phyloP scores from a whole-genome alignment of 2,329 filamentous ascomycete genomes.

The Scleromitrula shiraiana region DNA sequence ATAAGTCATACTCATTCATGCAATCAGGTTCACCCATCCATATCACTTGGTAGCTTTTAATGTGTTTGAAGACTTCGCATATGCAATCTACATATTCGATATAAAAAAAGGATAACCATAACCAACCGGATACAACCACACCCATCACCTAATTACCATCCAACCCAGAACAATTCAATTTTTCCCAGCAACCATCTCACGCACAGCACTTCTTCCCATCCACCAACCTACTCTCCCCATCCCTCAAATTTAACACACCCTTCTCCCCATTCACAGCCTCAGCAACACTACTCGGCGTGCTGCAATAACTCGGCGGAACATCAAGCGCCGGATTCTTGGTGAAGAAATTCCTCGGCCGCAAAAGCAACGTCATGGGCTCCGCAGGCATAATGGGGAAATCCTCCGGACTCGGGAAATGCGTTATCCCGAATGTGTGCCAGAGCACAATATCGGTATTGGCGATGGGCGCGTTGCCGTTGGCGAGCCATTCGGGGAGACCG shows the following conservation, averaged over 20 bases:
- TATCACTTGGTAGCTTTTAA: no score
- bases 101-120: no score
- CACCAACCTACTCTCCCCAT: slow-evolving; percentile 6
- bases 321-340: slow-evolving; percentile 50
- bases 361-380: slow-evolving; percentile 64
- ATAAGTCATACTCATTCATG: no score
- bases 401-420: slow-evolving; percentile 81
- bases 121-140: no score
- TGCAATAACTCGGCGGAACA: slow-evolving; percentile 58
- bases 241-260: slow-evolving; percentile 6
- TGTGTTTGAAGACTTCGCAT: background rate
- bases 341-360: slow-evolving; percentile 53
- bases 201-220: slow-evolving; percentile 1
- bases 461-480: slow-evolving; percentile 58
- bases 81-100: background rate
- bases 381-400: slow-evolving; percentile 91
- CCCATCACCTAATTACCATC: no score
- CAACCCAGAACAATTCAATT: no score
- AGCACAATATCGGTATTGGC: slow-evolving; percentile 81
- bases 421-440: slow-evolving; percentile 91
- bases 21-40: no score
- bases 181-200: no score
- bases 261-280: slow-evolving; percentile 12
- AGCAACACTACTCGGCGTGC: slow-evolving; percentile 61
- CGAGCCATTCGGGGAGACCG: slow-evolving; percentile 39